Evolutionary conservation across 345 rosid genomes (phyloP), one percentile per base, ranked within the genome.

Genomic region (Melaleuca quinquenervia): DNA sequence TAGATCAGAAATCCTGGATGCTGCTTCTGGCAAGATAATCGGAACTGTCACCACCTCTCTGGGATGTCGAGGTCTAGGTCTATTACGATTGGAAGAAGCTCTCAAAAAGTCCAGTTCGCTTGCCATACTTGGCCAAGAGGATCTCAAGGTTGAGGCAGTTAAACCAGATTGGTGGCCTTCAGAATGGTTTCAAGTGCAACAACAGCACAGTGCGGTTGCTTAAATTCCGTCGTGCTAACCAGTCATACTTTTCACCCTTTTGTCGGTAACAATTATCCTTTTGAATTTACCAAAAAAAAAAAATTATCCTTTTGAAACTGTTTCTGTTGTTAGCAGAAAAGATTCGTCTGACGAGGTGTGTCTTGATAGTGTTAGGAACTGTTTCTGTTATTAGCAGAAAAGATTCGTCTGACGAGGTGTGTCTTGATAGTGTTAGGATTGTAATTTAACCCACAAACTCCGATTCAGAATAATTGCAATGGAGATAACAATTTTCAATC

Each of bases 121-220:
- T 85, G 82, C 82, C 44, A 58, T 97, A 48, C 89, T 87, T 44
- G 96, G 94, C 27, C 90, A 88, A 86, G 93, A 92, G 60, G 93
- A 88, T 26, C 89, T 97, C 82, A 93, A 90, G 86, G 95, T 94
- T 6, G 91, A 93, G 93, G 93, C 95, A 24, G 82, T 88, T 22
- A 93, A 90, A 87, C 99, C 99, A 15, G 87, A 88, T 80, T 96
- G 98, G 99, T 97, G 98, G 99, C 98, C 96, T 10, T 55, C 88
- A 26, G 92, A 93, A 86, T 96, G 99, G 99, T 91, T 90, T 86
- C 93, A 83, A 52, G 90, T 91, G 86, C 83, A 90, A 87, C 90
- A 89, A 76, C 90, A 89, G 52, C 88, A 87, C 54, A 87, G 84
- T 83, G 91, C 91, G 1, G 85, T 86, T 7, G 93, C 89, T 41